Percentiles rank a stretch among this genome's conserved stretches.
phyloP scores from a whole-genome alignment of 306 rosid genomes.

The Potentilla sterilis region DNA sequence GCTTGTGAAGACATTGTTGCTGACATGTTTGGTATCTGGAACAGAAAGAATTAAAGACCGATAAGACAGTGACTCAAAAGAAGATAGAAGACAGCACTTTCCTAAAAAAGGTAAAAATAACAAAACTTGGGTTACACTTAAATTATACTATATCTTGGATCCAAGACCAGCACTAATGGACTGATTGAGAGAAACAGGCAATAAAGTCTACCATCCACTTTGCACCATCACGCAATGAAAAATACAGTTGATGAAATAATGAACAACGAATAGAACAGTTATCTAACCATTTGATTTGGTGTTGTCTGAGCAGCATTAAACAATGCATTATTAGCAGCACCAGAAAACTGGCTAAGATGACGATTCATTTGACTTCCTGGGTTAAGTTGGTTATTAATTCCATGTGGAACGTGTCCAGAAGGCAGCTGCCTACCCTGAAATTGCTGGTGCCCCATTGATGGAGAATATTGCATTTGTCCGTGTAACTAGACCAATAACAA shows the following conservation, averaged over 20 bases:
- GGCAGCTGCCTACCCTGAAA: conserved; percentile 89
- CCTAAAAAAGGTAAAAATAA: neutral
- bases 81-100: conserved; percentile 8
- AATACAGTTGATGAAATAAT: neutral
- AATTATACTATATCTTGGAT: neutral
- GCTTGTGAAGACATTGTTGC: conserved; percentile 78
- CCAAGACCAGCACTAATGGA: neutral
- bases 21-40: conserved; percentile 84
- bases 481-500: conserved; percentile 54
- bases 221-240: neutral
- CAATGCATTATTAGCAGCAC: conserved; percentile 73
- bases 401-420: conserved; percentile 81
- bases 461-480: conserved; percentile 93
- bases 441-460: conserved; percentile 79
- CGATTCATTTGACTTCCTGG: conserved; percentile 95
- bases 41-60: conserved; percentile 19
- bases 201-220: neutral
- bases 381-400: conserved; percentile 78
- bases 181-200: neutral
- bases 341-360: conserved; percentile 68
- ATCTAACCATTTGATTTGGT: conserved; percentile 79
- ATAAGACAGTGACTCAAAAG: conserved; percentile 13
- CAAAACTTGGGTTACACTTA: too few relatives aligned
- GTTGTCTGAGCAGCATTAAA: conserved; percentile 89
- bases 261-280: conserved; percentile 3